Conservation (phyloP, 2,329 filamentous ascomycete genomes). For the Fusarium circinatum region DNA sequence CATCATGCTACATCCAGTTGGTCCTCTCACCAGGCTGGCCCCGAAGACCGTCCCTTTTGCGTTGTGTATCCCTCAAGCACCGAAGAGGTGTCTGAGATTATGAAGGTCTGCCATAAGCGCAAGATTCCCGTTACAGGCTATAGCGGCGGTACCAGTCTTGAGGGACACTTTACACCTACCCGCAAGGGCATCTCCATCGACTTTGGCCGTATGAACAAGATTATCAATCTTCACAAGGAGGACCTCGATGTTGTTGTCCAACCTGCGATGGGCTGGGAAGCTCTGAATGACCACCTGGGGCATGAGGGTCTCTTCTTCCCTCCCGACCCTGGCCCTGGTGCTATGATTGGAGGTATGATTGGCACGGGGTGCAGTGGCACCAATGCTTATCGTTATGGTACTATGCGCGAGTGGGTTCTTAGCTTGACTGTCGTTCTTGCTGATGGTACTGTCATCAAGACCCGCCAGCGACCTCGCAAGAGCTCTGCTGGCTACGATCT, state of each 20-base stretch:
- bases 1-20: constrained; percentile 70
- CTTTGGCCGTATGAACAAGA: constrained; percentile 85
- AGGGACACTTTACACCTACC: constrained; percentile 89
- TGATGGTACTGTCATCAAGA: constrained; percentile 91
- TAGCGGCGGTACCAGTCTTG: constrained; percentile 87
- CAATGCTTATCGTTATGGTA: constrained; percentile 92
- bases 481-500: constrained; percentile 93
- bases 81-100: constrained; percentile 84
- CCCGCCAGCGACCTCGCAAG: constrained; percentile 86
- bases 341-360: constrained; percentile 92
- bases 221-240: constrained; percentile 79
- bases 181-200: constrained; percentile 86
- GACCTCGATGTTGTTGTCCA: constrained; percentile 82
- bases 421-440: constrained; percentile 88
- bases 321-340: constrained; percentile 88
- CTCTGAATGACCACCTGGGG: constrained; percentile 80
- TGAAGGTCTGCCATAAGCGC: constrained; percentile 86
- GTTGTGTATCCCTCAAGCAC: constrained; percentile 82
- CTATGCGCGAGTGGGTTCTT: constrained; percentile 94
- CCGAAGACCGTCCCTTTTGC: constrained; percentile 68
- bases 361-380: constrained; percentile 80
- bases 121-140: constrained; percentile 88
- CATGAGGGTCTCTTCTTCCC: constrained; percentile 87
- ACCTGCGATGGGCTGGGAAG: constrained; percentile 87
- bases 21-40: constrained; percentile 66